phyloP scores from a whole-genome alignment of 2,329 filamentous ascomycete genomes.

The Leptographium galeiforme region DNA sequence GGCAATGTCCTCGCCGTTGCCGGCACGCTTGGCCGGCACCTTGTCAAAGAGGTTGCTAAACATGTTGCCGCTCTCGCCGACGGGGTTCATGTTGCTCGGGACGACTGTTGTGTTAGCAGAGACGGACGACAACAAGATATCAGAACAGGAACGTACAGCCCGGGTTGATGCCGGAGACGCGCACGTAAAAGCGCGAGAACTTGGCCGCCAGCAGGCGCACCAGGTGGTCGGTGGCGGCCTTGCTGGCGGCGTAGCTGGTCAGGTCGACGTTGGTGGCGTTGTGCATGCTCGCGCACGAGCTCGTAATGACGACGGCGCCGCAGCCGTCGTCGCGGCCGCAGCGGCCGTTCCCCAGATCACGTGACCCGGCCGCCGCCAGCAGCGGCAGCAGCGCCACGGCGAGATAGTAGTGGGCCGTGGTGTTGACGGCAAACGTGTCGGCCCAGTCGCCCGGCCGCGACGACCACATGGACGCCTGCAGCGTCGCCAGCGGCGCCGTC shows the following conservation, averaged over 20 bases:
- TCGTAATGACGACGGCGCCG: conserved; percentile 22
- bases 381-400: conserved; percentile 50
- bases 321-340: conserved; percentile 8
- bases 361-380: conserved; percentile 36
- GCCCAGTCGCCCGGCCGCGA: conserved; percentile 42
- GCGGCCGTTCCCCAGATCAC: neutral
- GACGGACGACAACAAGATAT: neutral
- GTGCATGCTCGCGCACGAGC: conserved; percentile 24
- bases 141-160: conserved; percentile 3
- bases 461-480: conserved; percentile 44
- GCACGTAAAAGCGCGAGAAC: conserved; percentile 21
- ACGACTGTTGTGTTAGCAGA: conserved; percentile 19
- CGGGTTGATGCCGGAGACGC: conserved; percentile 19
- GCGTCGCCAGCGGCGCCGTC: conserved; percentile 5
- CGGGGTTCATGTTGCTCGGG: conserved; percentile 59
- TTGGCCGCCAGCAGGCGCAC: conserved; percentile 34
- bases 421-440: conserved; percentile 62
- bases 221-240: conserved; percentile 38
- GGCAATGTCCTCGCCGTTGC: conserved; percentile 46
- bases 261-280: conserved; percentile 33
- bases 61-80: conserved; percentile 29
- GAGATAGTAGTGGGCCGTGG: conserved; percentile 54
- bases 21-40: conserved; percentile 30
- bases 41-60: conserved; percentile 46
- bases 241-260: conserved; percentile 36